These are phyloP conservation scores for Pseudocercospora ulei DNA, from an alignment of 2,329 filamentous ascomycete genomes.

Conservation along the genomic window DNA sequence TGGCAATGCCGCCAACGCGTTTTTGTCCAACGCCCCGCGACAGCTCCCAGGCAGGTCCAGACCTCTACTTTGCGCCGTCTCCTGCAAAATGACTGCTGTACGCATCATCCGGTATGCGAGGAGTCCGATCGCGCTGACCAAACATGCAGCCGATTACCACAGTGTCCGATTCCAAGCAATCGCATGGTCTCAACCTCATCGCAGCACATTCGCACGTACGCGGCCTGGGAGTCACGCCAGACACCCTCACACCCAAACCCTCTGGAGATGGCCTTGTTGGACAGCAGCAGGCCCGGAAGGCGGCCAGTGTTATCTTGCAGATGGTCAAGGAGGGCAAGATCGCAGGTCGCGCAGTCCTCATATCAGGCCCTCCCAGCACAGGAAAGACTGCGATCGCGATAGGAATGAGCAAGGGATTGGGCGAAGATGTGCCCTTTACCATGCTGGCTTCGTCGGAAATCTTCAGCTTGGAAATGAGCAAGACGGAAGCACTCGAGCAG, in stretches of 20 bases:
- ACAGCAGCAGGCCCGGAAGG: constrained; percentile 92
- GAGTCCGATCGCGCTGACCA: constrained; percentile 8
- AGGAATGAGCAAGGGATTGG: constrained; percentile 95
- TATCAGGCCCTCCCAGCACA: constrained; percentile 90
- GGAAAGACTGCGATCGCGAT: constrained; percentile 98
- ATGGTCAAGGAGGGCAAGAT: constrained; percentile 99
- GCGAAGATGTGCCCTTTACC: constrained; percentile 85
- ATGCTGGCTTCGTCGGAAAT: constrained; percentile 93
- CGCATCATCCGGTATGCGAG: neutral
- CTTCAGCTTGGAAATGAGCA: constrained; percentile 98
- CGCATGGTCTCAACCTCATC: constrained; percentile 92
- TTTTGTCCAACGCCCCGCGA: neutral
- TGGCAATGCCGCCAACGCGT: no score
- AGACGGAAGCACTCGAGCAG: constrained; percentile 94
- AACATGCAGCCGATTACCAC: constrained; percentile 57
- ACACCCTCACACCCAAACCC: constrained; percentile 75
- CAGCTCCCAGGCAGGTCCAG: neutral
- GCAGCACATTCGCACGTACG: constrained; percentile 97
- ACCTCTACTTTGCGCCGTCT: constrained; percentile 9
- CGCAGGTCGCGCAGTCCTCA: constrained; percentile 84
- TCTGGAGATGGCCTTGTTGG: constrained; percentile 89
- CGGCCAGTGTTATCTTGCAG: constrained; percentile 88
- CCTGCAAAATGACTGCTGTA: constrained; percentile 13
- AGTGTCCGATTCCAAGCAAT: constrained; percentile 89
- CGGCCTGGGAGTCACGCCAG: constrained; percentile 83